Evolutionary conservation across 1,284 basidiomycete genomes (phyloP).

Genomic region (Apiotrichum laibachii): DNA sequence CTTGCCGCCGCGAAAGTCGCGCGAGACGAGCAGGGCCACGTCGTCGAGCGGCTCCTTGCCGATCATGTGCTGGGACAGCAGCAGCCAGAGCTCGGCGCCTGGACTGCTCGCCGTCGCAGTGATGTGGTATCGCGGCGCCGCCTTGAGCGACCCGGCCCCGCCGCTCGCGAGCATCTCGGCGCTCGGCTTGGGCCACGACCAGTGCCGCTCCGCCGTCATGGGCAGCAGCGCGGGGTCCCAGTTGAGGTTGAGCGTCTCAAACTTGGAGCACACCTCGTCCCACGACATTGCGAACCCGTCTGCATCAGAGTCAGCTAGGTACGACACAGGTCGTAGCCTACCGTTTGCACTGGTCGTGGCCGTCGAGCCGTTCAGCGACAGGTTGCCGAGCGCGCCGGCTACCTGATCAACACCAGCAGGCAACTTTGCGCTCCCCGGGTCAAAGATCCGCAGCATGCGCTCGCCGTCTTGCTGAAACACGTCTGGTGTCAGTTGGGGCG

Average conservation of each 20-base stretch:
- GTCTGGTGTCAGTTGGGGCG: slow-evolving; percentile 48
- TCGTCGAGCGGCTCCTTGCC: slow-evolving; percentile 63
- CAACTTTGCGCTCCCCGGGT: slow-evolving; percentile 31
- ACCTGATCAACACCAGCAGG: neutral
- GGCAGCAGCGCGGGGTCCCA: slow-evolving; percentile 74
- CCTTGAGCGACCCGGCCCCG: slow-evolving; percentile 1
- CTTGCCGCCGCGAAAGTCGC: slow-evolving; percentile 25
- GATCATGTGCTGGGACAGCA: slow-evolving; percentile 71
- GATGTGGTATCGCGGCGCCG: slow-evolving; percentile 30
- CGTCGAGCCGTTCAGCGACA: neutral
- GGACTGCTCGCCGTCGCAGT: slow-evolving; percentile 15
- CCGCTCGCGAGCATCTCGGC: neutral
- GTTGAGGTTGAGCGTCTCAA: slow-evolving; percentile 80
- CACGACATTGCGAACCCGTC: slow-evolving; percentile 55
- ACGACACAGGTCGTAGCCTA: neutral
- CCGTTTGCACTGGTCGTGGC: neutral
- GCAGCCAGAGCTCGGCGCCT: slow-evolving; percentile 64
- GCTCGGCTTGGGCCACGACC: slow-evolving; percentile 59
- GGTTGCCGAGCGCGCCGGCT: neutral
- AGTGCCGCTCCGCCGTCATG: slow-evolving; percentile 61
- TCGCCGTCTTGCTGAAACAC: slow-evolving; percentile 17
- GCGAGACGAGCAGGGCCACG: slow-evolving; percentile 64
- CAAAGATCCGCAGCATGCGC: slow-evolving; percentile 38
- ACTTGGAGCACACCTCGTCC: slow-evolving; percentile 69
- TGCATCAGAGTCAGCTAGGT: neutral